phyloP scores from a whole-genome alignment of 2,329 filamentous ascomycete species.

The Aspergillus pseudoglaucus region DNA sequence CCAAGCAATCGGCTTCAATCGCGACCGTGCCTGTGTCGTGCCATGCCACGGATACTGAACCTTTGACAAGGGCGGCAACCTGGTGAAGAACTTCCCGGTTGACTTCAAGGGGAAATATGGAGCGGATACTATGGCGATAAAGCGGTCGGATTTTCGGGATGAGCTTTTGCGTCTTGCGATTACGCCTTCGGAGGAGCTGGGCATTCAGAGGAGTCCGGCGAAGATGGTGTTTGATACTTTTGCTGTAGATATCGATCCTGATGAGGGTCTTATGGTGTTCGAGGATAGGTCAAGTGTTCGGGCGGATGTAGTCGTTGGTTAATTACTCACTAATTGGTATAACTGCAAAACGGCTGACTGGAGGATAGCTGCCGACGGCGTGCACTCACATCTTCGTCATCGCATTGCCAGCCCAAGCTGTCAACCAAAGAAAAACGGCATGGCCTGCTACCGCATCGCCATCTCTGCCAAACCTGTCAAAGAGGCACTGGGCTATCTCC shows the following conservation, averaged over 20 bases:
- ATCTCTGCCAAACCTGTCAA: neutral
- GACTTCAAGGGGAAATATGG: constrained; percentile 1
- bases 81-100: neutral
- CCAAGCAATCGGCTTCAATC: constrained; percentile 1
- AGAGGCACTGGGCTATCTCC: neutral
- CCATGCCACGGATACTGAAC: neutral
- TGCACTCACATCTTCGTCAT: constrained; percentile 1
- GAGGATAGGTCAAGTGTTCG: neutral
- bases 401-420: neutral
- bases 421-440: constrained; percentile 1
- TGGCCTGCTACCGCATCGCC: constrained; percentile 2
- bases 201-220: neutral
- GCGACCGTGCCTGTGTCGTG: neutral
- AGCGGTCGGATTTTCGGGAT: constrained; percentile 2
- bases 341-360: too few species aligned
- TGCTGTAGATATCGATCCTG: neutral
- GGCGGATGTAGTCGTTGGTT: neutral
- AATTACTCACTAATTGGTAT: too few species aligned
- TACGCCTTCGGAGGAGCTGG: neutral
- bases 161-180: neutral
- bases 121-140: neutral
- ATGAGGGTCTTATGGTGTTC: neutral
- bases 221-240: neutral
- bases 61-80: neutral
- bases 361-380: constrained; percentile 1